Evolutionary conservation across 805 yeast genomes (phyloP), one percentile per base, ranked within the genome.

Genomic region (Nematodospora valgi): DNA sequence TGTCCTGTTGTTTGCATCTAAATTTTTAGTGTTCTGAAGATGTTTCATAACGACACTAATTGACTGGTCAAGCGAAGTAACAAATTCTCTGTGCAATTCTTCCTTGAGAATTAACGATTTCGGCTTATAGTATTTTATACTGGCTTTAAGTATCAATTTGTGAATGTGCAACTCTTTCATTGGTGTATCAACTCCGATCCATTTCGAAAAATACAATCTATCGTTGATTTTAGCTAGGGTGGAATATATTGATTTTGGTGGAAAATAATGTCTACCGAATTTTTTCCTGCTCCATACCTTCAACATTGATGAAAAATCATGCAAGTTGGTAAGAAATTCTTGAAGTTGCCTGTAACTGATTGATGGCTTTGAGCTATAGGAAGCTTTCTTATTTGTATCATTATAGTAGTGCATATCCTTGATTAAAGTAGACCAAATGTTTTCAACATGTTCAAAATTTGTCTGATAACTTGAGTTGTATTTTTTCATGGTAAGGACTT

Each of bases 91-190:
- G 11, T 27, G 27, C 10, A 34, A 17, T 22, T 34, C 37, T 13
- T 34, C 35, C 9, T 46, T 50, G 27, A 48, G 54, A 16, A 46
- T 28, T 19, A 55, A 43, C 2, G 33, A 35, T 16, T 43, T 43
- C 1, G 68, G 66, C 26, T 42, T 49, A 39, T 52, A 62, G 39
- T 57, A 41, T 28, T 55, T 39, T 12, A 62, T 53, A 2, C 64
- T 60, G 5, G 61, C 38, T 30, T 50, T 49, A 18, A 62, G 39
- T 16, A 62, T 44, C 18, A 45, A 41, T 33, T 47, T 52, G 38
- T 62, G 67, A 34, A 49, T 41, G 5, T 30, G 23, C 5, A 16
- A 14, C 21, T 52, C 33, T 14, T 44, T 43, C 13, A 45, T 40
- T 3, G 37, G 40, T 8, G 32, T 34, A 15, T 38, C 40, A 25